Conservation (phyloP, 164 flowering plant species). For the Chloranthus sessilifolius region DNA sequence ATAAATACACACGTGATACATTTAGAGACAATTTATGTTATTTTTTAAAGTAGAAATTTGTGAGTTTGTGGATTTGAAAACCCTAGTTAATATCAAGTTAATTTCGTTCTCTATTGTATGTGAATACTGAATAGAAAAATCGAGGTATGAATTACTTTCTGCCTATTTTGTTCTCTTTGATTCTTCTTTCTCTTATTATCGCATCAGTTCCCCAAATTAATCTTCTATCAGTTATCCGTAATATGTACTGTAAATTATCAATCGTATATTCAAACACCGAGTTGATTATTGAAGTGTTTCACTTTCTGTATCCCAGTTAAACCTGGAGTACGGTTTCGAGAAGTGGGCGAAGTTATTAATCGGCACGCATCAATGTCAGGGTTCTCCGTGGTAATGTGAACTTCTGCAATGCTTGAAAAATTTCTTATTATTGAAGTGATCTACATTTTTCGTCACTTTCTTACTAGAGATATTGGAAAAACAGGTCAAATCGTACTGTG, state of each 20-base stretch:
- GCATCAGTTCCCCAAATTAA: no score
- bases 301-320: constrained; percentile 44
- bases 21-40: no score
- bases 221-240: background rate
- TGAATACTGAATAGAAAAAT: no score
- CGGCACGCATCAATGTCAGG: constrained; percentile 95
- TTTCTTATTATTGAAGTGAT: background rate
- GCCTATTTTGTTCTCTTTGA: no score
- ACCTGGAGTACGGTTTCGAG: constrained; percentile 94
- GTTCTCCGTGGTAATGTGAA: constrained; percentile 77
- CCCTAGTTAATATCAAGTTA: no score
- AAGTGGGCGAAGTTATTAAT: constrained; percentile 87
- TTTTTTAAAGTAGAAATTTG: no score
- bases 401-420: background rate
- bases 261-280: background rate
- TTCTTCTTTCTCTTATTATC: no score
- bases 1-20: no score
- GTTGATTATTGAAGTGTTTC: background rate
- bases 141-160: no score
- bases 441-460: background rate
- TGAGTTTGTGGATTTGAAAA: no score
- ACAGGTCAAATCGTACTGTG: constrained; percentile 90
- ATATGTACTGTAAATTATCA: background rate
- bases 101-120: no score
- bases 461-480: constrained; percentile 8